These are phyloP conservation scores for Raffaelea albimanens DNA, from an alignment of 2,329 filamentous ascomycete genomes.

Conservation along the genomic window DNA sequence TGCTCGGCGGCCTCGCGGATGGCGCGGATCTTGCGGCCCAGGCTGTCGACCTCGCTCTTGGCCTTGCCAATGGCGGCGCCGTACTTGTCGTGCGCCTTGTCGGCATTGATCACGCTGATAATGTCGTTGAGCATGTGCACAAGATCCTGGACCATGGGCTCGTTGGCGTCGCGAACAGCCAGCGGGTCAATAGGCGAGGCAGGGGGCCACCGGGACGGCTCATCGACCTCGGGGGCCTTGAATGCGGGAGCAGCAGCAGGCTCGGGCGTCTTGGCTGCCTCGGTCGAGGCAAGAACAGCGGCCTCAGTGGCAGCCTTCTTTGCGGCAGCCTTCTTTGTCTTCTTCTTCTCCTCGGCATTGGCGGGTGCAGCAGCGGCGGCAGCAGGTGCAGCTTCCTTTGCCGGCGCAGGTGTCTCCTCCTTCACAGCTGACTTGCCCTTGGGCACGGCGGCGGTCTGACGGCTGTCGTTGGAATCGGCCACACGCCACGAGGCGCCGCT, in stretches of 20 bases:
- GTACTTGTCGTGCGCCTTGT: constrained; percentile 69
- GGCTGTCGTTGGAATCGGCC: constrained; percentile 52
- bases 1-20: constrained; percentile 62
- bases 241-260: constrained; percentile 21
- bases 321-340: constrained; percentile 18
- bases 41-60: constrained; percentile 69
- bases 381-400: constrained; percentile 6
- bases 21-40: constrained; percentile 67
- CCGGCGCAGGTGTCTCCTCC: constrained; percentile 19
- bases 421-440: constrained; percentile 8
- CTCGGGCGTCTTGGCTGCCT: neutral
- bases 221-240: constrained; percentile 53
- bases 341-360: constrained; percentile 17
- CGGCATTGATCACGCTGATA: constrained; percentile 85
- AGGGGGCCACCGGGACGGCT: constrained; percentile 54
- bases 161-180: constrained; percentile 63
- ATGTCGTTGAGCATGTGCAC: constrained; percentile 95
- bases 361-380: constrained; percentile 3
- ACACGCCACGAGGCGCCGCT: constrained; percentile 79
- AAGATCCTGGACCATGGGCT: constrained; percentile 84
- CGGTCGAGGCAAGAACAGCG: neutral
- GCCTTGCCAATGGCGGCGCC: constrained; percentile 71
- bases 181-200: constrained; percentile 69
- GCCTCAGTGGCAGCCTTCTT: neutral
- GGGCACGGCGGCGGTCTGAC: constrained; percentile 27